Conservation (phyloP, 192 early-diverging fungal genomes). For the Backusella tuberculispora region DNA sequence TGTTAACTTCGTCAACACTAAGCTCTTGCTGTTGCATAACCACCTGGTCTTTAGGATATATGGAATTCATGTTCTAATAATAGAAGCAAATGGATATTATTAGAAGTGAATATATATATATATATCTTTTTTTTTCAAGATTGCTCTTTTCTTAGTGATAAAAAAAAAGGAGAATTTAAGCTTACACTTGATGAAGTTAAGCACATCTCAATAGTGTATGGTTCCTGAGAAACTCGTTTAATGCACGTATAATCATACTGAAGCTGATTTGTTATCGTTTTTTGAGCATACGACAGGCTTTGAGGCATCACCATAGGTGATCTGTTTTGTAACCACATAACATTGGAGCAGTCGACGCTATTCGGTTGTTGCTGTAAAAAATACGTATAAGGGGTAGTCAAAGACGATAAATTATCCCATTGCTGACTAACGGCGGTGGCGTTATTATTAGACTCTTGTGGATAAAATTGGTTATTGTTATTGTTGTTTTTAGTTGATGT, state of each 20-base stretch:
- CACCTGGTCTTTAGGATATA: not conserved
- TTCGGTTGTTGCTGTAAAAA: slow-evolving; percentile 1
- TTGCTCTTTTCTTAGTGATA: not conserved
- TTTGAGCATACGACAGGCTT: not conserved
- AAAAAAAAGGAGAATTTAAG: not conserved
- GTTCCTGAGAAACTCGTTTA: not conserved
- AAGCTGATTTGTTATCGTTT: not conserved
- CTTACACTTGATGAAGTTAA: not conserved
- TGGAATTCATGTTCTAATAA: not conserved
- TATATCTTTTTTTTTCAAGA: not conserved
- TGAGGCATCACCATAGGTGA: not conserved
- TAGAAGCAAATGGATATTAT: not conserved
- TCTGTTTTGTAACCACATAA: slow-evolving; percentile 2
- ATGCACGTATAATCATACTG: not conserved
- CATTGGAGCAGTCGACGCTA: not conserved
- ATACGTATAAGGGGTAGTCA: not conserved
- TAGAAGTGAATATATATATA: not conserved
- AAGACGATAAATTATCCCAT: not conserved
- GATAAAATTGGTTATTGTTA: not conserved
- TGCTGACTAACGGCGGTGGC: not conserved
- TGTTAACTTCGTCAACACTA: not conserved
- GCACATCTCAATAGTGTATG: not conserved
- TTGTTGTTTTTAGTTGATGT: not conserved
- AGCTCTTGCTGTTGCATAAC: not conserved
- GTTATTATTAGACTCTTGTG: not conserved